Evolutionary conservation across 768 basidiomycete genomes (phyloP).

Genomic region (Xerocomus spinulosus): DNA sequence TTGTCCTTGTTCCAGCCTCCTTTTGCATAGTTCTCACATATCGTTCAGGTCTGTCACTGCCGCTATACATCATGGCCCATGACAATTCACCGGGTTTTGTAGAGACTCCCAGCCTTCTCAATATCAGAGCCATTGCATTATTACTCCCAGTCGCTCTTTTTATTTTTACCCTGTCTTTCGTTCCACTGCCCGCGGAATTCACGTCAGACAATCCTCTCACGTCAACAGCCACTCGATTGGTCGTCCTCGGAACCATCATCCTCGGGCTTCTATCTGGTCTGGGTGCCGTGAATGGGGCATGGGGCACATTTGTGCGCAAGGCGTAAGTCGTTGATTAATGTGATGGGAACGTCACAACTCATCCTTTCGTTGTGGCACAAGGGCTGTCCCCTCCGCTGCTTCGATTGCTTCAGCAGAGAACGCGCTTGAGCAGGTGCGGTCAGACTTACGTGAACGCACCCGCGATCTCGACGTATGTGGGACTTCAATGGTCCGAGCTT

Average conservation of each 20-base stretch:
- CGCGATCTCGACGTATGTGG: constrained; percentile 24
- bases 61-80: not conserved
- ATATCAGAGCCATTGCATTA: constrained; percentile 16
- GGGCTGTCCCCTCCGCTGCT: constrained; percentile 21
- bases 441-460: constrained; percentile 44
- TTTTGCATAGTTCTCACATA: constrained; percentile 55
- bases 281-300: constrained; percentile 65
- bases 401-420: constrained; percentile 50
- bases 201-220: constrained; percentile 39
- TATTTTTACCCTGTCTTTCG: constrained; percentile 56
- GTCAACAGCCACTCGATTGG: constrained; percentile 55
- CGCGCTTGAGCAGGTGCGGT: constrained; percentile 54
- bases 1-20: constrained; percentile 64
- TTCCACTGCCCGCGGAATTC: constrained; percentile 60
- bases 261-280: constrained; percentile 81
- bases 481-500: constrained; percentile 23
- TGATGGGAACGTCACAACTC: constrained; percentile 6
- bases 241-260: constrained; percentile 71
- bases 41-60: constrained; percentile 26
- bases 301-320: constrained; percentile 35
- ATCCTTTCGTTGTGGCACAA: constrained; percentile 10
- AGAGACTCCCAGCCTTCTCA: constrained; percentile 27
- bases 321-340: constrained; percentile 23
- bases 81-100: not conserved
- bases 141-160: constrained; percentile 51